Base-by-base conservation (phyloP, 345 rosid species). In the Populus davidiana region DNA sequence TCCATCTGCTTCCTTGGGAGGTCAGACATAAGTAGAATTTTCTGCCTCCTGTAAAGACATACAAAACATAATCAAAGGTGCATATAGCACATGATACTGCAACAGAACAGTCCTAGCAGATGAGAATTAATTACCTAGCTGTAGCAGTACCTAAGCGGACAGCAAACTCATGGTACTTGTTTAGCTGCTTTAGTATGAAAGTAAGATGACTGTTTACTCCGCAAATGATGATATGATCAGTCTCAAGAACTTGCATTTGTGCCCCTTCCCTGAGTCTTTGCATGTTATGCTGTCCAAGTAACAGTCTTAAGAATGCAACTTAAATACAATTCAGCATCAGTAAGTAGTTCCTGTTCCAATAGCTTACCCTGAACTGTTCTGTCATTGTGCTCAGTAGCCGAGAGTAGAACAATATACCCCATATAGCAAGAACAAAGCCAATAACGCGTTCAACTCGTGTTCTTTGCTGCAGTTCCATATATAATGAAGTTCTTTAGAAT, bases 331-430 rank as follows among this genome's bases (percentile, higher is more conserved):
- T 29, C 64, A 74, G 64, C 59, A 64, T 71, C 71, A 62, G 49
- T 43, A 69, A 67, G 29, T 39, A 50, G 56, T 41, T 81, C 72
- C 39, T 70, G 47, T 70, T 76, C 75, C 69, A 79, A 68, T 72
- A 82, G 78, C 76, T 84, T 83, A 95, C 98, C 83, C 99, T 87
- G 83, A 95, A 93, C 73, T 95, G 93, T 85, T 93, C 99, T 11
- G 99, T 92, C 99, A 93, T 95, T 71, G 97, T 95, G 90, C 98
- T 93, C 87, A 95, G 80, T 69, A 95, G 88, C 75, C 98, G 92
- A 78, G 99, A 88, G 83, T 95, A 95, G 84, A 95, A 92, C 82
- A 95, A 76, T 81, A 95, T 92, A 70, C 99, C 99, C 99, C 96
- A 95, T 71, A 93, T 86, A 66, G 99, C 94, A 74, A 95, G 94